Percentiles rank a stretch among this genome's conserved stretches.
Conservation (phyloP, 2,329 filamentous ascomycete species). For the Ampelomyces quisqualis region DNA sequence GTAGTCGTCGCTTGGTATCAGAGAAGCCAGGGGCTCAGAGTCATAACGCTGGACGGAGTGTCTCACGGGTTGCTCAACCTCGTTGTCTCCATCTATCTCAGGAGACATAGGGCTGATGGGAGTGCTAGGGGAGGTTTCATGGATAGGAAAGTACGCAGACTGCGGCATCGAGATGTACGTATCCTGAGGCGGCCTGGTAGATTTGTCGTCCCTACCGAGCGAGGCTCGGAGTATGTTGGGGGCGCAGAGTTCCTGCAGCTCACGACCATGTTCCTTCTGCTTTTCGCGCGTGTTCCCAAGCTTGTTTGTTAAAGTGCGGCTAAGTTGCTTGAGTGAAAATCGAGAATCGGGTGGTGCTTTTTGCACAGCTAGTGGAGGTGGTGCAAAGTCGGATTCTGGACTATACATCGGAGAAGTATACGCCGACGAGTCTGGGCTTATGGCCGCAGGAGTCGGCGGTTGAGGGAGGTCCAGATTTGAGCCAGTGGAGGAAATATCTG, state of each 20-base stretch:
- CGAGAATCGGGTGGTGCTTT: conserved; percentile 26
- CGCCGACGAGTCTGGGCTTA: conserved; percentile 30
- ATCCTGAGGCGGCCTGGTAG: conserved; percentile 22
- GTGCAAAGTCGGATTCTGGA: conserved; percentile 22
- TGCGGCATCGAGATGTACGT: conserved; percentile 20
- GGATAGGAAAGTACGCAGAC: conserved; percentile 20
- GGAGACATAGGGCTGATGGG: conserved; percentile 14
- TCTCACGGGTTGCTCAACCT: conserved; percentile 7
- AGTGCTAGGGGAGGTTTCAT: conserved; percentile 19
- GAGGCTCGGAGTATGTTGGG: conserved; percentile 12
- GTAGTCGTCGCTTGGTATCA: conserved; percentile 33
- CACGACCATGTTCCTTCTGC: conserved; percentile 14
- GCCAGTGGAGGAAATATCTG: conserved; percentile 15
- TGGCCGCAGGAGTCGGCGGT: conserved; percentile 28
- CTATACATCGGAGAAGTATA: conserved; percentile 32
- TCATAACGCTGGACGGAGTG: conserved; percentile 5
- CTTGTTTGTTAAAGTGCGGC: conserved; percentile 31
- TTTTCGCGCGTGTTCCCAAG: conserved; percentile 20
- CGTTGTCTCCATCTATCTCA: conserved; percentile 5
- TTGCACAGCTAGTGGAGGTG: conserved; percentile 21
- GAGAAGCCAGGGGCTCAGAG: conserved; percentile 25
- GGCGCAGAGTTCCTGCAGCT: conserved; percentile 25
- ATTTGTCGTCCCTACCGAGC: conserved; percentile 16
- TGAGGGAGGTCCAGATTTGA: conserved; percentile 21
- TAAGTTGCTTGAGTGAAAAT: conserved; percentile 36